A percentile compares a stretch with the other conserved stretches of the same genome.
phyloP scores from a whole-genome alignment of 192 early-diverging fungal genomes.

The Coemansia sp. region DNA sequence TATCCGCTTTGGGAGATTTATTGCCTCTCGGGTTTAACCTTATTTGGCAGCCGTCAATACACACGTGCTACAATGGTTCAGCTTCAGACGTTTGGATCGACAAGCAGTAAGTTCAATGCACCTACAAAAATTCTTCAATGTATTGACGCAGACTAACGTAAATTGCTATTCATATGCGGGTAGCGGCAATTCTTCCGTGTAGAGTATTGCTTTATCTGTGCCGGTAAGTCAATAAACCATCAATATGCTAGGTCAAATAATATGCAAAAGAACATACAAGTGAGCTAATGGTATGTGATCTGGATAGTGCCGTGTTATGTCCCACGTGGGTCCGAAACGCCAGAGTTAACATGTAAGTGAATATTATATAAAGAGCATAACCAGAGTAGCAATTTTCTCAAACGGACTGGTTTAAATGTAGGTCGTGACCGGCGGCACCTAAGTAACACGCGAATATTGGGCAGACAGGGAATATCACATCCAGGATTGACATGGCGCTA shows the following conservation, averaged over 20 bases:
- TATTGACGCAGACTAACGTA: not conserved
- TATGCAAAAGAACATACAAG: not conserved
- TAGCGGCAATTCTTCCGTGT: conserved; percentile 8
- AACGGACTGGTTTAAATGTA: not conserved
- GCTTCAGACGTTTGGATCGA: conserved; percentile 29
- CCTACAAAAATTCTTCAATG: not conserved
- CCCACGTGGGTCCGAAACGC: conserved; percentile 18
- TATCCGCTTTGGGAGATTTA: not conserved
- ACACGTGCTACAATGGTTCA: conserved; percentile 19
- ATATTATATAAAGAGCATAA: not conserved
- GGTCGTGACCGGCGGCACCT: conserved; percentile 43
- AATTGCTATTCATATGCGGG: not conserved
- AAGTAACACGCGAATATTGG: conserved; percentile 34
- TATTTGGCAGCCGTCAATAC: not conserved
- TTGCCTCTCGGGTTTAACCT: not conserved
- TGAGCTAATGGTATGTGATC: not conserved
- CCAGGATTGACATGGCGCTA: conserved; percentile 48
- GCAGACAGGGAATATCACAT: conserved; percentile 43
- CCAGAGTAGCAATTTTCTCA: not conserved
- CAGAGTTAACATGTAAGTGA: conserved; percentile 41
- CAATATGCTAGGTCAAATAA: not conserved
- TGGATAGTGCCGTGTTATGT: conserved; percentile 43
- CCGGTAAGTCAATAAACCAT: conserved; percentile 25
- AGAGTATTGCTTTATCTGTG: conserved; percentile 53
- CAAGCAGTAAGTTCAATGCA: conserved; percentile 33